phyloP scores from a whole-genome alignment of 2,329 filamentous ascomycete species.

The Xylaria hypoxylon region DNA sequence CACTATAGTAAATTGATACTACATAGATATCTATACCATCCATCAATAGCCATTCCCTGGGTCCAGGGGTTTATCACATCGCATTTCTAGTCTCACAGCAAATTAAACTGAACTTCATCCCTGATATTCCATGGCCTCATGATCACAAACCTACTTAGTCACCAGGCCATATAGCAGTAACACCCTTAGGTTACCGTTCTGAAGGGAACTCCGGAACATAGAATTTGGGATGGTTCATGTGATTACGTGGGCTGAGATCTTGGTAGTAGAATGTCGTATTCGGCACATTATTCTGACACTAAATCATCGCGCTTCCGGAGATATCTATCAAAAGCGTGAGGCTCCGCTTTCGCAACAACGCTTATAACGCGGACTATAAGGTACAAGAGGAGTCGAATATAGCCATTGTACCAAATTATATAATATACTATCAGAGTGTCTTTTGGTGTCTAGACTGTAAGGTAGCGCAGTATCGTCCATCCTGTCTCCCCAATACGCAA shows the following conservation, averaged over 20 bases:
- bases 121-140: not conserved
- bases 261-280: no score
- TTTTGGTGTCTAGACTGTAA: no score
- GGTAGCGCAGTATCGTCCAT: no score
- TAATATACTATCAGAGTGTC: no score
- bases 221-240: no score
- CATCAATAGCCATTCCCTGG: not conserved
- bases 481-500: no score
- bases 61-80: not conserved
- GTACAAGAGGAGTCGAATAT: not conserved
- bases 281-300: no score
- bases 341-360: constrained; percentile 16
- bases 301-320: constrained; percentile 10
- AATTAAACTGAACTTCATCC: not conserved
- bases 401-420: not conserved
- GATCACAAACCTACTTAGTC: not conserved
- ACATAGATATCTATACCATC: not conserved
- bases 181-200: no score
- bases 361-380: constrained; percentile 15
- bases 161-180: no score
- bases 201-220: no score
- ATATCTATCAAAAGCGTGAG: constrained; percentile 11
- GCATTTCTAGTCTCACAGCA: not conserved
- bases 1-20: not conserved
- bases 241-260: no score